Base-by-base conservation (phyloP, 2,329 filamentous ascomycete genomes). In the Penicillium sp. region DNA sequence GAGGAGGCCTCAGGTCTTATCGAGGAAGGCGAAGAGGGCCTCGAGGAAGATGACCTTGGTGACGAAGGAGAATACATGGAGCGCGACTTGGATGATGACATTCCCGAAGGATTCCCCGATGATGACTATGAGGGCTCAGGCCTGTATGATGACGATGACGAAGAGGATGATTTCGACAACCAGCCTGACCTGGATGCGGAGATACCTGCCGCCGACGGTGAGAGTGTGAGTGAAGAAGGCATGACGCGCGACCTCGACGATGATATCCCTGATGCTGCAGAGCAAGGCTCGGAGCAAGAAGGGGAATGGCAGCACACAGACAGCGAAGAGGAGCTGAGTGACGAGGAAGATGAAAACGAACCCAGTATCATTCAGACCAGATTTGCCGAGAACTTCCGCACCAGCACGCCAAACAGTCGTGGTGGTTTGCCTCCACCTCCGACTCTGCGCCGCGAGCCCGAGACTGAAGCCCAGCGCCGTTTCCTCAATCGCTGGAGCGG, bases 291-390 rank as follows among this genome's bases (percentile, higher is more conserved):
- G 10, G 72, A 69, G 29, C 83, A 85, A 66, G 84, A 80, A 25
- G 80, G 76, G 27, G 83, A 84, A 64, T 91, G 91, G 76, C 88
- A 92, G 76, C 88, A 91, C 70, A 91, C 89, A 9, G 89, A 91
- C 73, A 88, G 87, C 2, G 88, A 91, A 63, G 87, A 81, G 9
- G 86, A 87, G 50, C 82, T 80, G 59, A 76, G 76, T 48, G 76
- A 77, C 10, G 73, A 78, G 31, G 67, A 69, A 19, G 74, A 76
- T 25, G 76, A 45, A 19, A 44, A 77, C 6, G 73, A 78, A 11
- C 53, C 53, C 21, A 65, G 63, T 48, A 61, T 70, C 36, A 48
- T 63, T 4, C 66, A 64, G 19, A 63, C 66, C 39, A 67, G 64
- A 5, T 70, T 70, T 33, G 55, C 62, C 5, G 64, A 68, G 52